Evolutionary conservation across 306 rosid species (phyloP).

Genomic region (Gynostemma pentaphyllum): DNA sequence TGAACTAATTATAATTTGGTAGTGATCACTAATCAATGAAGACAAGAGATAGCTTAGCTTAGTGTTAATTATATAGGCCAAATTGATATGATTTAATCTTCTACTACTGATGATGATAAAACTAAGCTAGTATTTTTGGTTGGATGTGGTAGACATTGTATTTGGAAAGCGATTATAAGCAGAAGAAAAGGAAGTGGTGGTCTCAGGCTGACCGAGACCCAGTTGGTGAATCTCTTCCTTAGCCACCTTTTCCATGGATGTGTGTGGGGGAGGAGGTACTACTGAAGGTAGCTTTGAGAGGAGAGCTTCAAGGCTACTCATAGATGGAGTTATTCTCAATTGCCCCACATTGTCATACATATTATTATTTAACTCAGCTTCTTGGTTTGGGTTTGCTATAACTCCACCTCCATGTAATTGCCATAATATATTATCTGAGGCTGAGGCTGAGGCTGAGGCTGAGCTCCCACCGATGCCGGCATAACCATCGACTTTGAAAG

Average conservation of each 20-base stretch:
- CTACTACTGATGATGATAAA: too few species aligned
- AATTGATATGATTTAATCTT: too few species aligned
- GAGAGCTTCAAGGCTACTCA: slow-evolving; percentile 47
- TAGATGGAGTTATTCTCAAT: slow-evolving; percentile 28
- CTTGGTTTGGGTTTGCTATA: slow-evolving; percentile 24
- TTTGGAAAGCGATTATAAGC: too few species aligned
- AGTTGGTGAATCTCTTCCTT: slow-evolving; percentile 46
- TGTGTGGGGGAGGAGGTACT: slow-evolving; percentile 19
- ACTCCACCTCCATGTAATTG: slow-evolving; percentile 32
- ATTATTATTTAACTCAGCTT: slow-evolving; percentile 30
- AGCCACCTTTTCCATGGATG: slow-evolving; percentile 44
- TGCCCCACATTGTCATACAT: slow-evolving; percentile 33
- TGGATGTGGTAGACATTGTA: too few species aligned
- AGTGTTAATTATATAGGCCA: too few species aligned
- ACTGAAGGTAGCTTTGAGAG: slow-evolving; percentile 44
- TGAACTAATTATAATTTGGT: too few species aligned
- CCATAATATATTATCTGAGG: slow-evolving; percentile 44
- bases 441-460: too few species aligned
- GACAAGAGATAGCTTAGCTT: too few species aligned
- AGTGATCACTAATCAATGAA: too few species aligned
- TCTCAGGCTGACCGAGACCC: slow-evolving; percentile 51
- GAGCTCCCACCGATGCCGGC: too few species aligned
- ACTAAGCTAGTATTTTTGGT: too few species aligned
- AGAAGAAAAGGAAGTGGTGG: slow-evolving; percentile 47
- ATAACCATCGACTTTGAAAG: slow-evolving; percentile 25